phyloP scores from a whole-genome alignment of 1,284 basidiomycete species.

The Pisolithus thermaeus region DNA sequence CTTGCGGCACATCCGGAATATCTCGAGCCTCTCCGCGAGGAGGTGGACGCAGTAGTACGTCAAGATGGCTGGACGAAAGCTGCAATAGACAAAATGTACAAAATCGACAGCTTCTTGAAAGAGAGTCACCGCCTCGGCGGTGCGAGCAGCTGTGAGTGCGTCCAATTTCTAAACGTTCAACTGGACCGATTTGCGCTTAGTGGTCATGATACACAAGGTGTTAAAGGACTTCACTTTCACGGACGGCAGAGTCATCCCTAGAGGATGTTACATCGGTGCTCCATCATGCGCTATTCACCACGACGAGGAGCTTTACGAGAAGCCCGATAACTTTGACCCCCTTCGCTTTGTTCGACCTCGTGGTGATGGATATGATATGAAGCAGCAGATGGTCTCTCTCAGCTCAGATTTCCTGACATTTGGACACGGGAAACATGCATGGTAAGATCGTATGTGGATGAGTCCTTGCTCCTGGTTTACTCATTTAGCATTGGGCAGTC shows the following conservation, averaged over 20 bases:
- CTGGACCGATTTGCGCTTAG: constrained; percentile 12
- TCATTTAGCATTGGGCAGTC: neutral
- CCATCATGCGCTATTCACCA: constrained; percentile 14
- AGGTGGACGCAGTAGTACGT: constrained; percentile 30
- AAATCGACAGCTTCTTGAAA: constrained; percentile 33
- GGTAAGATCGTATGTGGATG: constrained; percentile 12
- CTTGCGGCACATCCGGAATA: constrained; percentile 34
- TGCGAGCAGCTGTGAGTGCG: constrained; percentile 13
- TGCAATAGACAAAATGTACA: constrained; percentile 28
- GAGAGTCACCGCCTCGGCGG: constrained; percentile 27
- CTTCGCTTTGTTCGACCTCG: constrained; percentile 19
- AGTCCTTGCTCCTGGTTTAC: neutral
- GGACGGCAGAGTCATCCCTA: constrained; percentile 33
- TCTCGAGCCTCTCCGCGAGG: constrained; percentile 34
- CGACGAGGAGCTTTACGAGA: constrained; percentile 18
- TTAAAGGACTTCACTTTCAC: constrained; percentile 32
- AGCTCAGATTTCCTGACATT: constrained; percentile 24
- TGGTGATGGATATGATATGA: constrained; percentile 5
- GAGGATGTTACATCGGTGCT: constrained; percentile 20
- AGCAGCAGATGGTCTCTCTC: constrained; percentile 20
- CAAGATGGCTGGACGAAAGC: constrained; percentile 38
- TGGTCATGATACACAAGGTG: constrained; percentile 26
- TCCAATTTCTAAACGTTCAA: neutral
- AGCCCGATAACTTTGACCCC: constrained; percentile 22
- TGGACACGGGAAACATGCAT: constrained; percentile 30